phyloP scores from a whole-genome alignment of 2,329 filamentous ascomycete species.

The Fusarium nelsonii region DNA sequence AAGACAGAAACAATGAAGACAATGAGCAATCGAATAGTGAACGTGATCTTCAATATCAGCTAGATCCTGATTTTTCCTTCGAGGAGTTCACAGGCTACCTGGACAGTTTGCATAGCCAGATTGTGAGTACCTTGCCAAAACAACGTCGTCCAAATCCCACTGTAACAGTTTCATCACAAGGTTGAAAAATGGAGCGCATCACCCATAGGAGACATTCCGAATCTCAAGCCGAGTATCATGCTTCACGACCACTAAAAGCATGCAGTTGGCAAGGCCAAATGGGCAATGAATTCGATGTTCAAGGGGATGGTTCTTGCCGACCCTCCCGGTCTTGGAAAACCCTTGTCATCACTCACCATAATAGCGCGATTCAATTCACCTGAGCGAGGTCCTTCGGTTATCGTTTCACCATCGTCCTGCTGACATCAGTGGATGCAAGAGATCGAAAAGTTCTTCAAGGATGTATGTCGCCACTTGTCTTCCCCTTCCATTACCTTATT shows the following conservation, averaged over 20 bases:
- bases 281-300: neutral
- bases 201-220: neutral
- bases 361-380: neutral
- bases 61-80: no score
- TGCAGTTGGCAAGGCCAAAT: neutral
- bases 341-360: neutral
- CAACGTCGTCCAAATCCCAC: neutral
- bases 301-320: neutral
- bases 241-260: neutral
- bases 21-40: no score
- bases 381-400: neutral
- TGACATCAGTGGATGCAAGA: neutral
- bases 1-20: no score
- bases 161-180: neutral
- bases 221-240: neutral
- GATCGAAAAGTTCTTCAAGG: neutral
- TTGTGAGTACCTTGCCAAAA: neutral
- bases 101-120: neutral
- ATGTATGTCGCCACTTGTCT: neutral
- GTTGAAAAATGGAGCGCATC: neutral
- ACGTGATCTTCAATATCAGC: no score
- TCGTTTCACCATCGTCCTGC: neutral
- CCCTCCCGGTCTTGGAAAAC: neutral
- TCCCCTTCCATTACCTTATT: rapidly evolving
- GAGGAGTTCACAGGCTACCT: neutral